phyloP scores from a whole-genome alignment of 495 filamentous ascomycete species.

The Aspergillus baeticus region DNA sequence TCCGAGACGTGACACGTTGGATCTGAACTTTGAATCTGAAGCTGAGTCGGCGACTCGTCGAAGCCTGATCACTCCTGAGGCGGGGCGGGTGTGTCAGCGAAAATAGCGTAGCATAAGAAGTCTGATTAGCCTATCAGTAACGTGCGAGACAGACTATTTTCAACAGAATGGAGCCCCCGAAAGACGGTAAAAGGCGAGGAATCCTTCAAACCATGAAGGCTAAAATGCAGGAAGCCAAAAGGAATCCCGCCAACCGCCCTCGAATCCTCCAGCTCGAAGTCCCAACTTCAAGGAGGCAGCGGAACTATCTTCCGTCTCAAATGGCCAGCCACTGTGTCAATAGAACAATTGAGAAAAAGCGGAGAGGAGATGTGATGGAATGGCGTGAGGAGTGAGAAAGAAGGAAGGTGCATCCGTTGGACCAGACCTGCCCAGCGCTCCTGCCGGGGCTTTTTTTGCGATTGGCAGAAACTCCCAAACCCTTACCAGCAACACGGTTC shows the following conservation, averaged over 20 bases:
- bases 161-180: background rate
- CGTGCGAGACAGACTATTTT: background rate
- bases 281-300: background rate
- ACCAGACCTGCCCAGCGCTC: background rate
- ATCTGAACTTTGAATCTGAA: background rate
- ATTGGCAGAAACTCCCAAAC: constrained; percentile 1
- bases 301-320: background rate
- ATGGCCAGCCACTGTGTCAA: background rate
- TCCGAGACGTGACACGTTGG: constrained; percentile 5
- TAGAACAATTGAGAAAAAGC: background rate
- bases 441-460: background rate
- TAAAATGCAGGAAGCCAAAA: background rate
- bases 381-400: background rate
- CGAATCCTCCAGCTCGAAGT: background rate
- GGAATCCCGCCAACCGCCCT: background rate
- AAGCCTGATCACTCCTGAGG: background rate
- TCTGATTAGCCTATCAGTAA: background rate
- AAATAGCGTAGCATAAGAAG: background rate
- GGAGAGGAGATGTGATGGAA: background rate
- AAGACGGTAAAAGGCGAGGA: background rate
- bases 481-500: constrained; percentile 6
- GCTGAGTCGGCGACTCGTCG: background rate
- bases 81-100: background rate
- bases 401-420: background rate
- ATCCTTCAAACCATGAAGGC: background rate